Conservation (phyloP, 1,139 yeast genomes). For the Williopsis jadinii region DNA sequence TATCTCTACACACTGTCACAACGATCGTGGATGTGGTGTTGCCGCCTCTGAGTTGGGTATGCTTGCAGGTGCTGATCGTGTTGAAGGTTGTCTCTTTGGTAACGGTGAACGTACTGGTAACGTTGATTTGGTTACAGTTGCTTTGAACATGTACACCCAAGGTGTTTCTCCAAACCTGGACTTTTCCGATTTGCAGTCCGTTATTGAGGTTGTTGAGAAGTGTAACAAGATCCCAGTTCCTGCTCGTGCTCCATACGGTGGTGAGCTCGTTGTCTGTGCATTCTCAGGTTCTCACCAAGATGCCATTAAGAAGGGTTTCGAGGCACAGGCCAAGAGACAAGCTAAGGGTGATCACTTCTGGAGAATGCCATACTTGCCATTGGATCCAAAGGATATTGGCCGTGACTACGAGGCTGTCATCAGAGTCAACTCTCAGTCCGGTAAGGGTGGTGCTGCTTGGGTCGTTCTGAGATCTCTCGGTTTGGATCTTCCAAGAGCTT, state of each 20-base stretch:
- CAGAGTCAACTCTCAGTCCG: slow-evolving; percentile 95
- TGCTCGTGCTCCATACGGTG: slow-evolving; percentile 95
- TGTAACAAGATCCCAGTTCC: slow-evolving; percentile 94
- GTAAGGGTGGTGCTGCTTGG: slow-evolving; percentile 99
- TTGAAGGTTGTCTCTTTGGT: slow-evolving; percentile 95
- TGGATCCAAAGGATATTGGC: slow-evolving; percentile 95
- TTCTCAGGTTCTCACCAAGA: slow-evolving; percentile 97
- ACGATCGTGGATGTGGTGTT: slow-evolving; percentile 96
- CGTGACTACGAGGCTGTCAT: slow-evolving; percentile 96
- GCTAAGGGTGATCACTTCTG: slow-evolving; percentile 46
- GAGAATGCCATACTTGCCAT: slow-evolving; percentile 91
- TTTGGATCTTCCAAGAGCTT: slow-evolving; percentile 83
- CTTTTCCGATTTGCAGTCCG: slow-evolving; percentile 73
- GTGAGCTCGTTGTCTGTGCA: slow-evolving; percentile 93
- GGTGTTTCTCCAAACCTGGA: slow-evolving; percentile 85
- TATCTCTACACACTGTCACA: slow-evolving; percentile 90
- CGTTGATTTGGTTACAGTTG: slow-evolving; percentile 90
- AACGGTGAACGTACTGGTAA: slow-evolving; percentile 99
- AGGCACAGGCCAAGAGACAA: slow-evolving; percentile 43
- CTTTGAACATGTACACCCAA: slow-evolving; percentile 89
- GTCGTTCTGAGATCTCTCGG: slow-evolving; percentile 82
- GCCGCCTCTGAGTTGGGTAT: slow-evolving; percentile 95
- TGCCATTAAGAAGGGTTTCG: slow-evolving; percentile 95
- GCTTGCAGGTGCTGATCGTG: slow-evolving; percentile 95
- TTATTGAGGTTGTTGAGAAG: slow-evolving; percentile 83